phyloP scores from a whole-genome alignment of 352 stramenopile species.

The Peronospora farinosa region DNA sequence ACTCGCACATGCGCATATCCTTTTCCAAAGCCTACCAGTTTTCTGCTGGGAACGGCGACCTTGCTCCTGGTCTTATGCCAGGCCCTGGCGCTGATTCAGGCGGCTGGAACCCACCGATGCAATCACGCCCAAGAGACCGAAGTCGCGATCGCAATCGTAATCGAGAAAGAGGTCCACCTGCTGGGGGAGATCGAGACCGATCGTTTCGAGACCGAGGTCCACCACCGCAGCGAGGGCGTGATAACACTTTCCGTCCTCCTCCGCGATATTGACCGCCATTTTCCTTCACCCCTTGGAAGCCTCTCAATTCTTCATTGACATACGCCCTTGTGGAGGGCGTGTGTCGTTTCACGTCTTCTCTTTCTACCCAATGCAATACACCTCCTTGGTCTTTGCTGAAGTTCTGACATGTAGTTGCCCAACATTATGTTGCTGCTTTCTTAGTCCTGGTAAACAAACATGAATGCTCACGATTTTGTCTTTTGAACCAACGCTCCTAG shows the following conservation, averaged over 20 bases:
- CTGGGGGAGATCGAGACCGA: conserved; percentile 26
- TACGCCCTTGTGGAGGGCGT: background rate
- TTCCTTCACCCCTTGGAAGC: conserved; percentile 9
- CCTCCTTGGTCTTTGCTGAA: conserved; percentile 12
- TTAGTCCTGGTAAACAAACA: conserved; percentile 29
- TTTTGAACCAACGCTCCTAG: background rate
- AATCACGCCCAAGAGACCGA: conserved; percentile 33
- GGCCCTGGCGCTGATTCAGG: conserved; percentile 24
- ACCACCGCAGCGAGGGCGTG: conserved; percentile 26
- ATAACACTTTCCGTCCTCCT: conserved; percentile 29
- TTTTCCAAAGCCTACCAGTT: conserved; percentile 69
- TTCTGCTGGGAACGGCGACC: conserved; percentile 8
- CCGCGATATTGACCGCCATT: conserved; percentile 25
- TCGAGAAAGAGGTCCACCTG: conserved; percentile 23
- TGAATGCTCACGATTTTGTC: conserved; percentile 19
- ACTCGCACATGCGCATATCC: conserved; percentile 72
- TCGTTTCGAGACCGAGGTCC: conserved; percentile 28
- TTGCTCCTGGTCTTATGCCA: conserved; percentile 20
- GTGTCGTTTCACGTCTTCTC: conserved; percentile 4
- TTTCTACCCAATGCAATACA: conserved; percentile 8
- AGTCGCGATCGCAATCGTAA: conserved; percentile 45
- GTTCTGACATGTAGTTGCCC: conserved; percentile 3
- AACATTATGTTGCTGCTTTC: conserved; percentile 6
- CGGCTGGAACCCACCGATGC: conserved; percentile 22
- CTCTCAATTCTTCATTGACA: conserved; percentile 5